These are phyloP conservation scores for Metarhizium rileyi DNA, from an alignment of 2,329 filamentous ascomycete genomes.

Conservation along the genomic window DNA sequence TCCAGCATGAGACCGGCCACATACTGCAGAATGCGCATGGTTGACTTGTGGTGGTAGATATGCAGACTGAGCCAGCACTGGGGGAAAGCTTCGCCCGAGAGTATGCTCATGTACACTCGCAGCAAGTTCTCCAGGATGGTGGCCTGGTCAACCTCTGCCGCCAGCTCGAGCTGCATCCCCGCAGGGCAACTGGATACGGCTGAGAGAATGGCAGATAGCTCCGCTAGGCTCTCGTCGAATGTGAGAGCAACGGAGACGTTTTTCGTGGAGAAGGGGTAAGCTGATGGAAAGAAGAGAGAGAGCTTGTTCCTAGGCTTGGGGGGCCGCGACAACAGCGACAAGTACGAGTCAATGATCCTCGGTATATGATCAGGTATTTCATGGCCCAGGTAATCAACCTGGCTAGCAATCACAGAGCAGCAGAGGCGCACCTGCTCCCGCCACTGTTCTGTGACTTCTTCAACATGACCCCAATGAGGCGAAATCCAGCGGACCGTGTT, in stretches of 20 bases:
- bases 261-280: conserved; percentile 80
- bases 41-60: conserved; percentile 86
- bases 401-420: conserved; percentile 83
- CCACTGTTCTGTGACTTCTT: conserved; percentile 73
- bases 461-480: conserved; percentile 79
- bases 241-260: conserved; percentile 47
- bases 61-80: conserved; percentile 83
- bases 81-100: conserved; percentile 85
- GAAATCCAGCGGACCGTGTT: conserved; percentile 87
- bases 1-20: conserved; percentile 72
- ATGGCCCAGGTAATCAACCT: conserved; percentile 66
- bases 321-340: conserved; percentile 54
- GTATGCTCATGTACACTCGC: conserved; percentile 78
- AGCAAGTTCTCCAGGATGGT: conserved; percentile 69
- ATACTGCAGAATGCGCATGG: conserved; percentile 77
- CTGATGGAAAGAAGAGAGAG: conserved; percentile 80
- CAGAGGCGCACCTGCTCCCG: conserved; percentile 87
- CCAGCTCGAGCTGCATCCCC: conserved; percentile 66
- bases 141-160: conserved; percentile 62
- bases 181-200: conserved; percentile 63
- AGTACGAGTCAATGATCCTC: conserved; percentile 83
- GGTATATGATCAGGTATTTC: conserved; percentile 84
- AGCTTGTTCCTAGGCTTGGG: conserved; percentile 52
- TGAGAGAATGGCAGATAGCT: conserved; percentile 80
- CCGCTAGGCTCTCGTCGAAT: conserved; percentile 81